A percentile compares a stretch with the other conserved stretches of the same genome.
Conservation (phyloP, 1,284 basidiomycete genomes). For the Singerocomus inundabilis region DNA sequence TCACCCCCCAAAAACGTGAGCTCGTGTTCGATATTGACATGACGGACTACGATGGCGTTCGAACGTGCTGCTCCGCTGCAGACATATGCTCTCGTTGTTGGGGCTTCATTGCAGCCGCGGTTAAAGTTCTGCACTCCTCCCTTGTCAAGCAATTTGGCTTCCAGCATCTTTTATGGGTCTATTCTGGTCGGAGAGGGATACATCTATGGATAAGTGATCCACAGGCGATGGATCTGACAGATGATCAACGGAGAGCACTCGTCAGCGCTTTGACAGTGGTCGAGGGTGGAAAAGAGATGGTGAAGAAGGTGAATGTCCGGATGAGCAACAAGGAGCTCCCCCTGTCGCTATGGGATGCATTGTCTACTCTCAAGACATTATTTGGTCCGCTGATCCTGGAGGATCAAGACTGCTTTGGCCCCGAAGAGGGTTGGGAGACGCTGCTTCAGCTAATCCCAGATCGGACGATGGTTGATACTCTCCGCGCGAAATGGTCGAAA, state of each 20-base stretch:
- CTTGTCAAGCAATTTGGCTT: slow-evolving; percentile 88
- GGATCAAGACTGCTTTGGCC: slow-evolving; percentile 86
- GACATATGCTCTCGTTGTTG: slow-evolving; percentile 94
- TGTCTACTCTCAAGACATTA: slow-evolving; percentile 51
- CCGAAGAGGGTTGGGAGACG: slow-evolving; percentile 70
- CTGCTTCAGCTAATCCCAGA: slow-evolving; percentile 80
- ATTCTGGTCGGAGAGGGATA: slow-evolving; percentile 97
- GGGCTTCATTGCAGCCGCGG: slow-evolving; percentile 92
- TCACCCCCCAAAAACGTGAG: slow-evolving; percentile 83
- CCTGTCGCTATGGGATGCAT: slow-evolving; percentile 56
- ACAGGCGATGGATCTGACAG: slow-evolving; percentile 85
- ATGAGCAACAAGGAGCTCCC: slow-evolving; percentile 49
- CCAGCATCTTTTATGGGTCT: slow-evolving; percentile 89
- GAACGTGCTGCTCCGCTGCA: slow-evolving; percentile 93
- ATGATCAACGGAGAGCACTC: slow-evolving; percentile 86
- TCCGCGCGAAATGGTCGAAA: slow-evolving; percentile 65
- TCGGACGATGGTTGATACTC: slow-evolving; percentile 41
- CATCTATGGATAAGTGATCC: slow-evolving; percentile 97
- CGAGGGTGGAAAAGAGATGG: slow-evolving; percentile 79
- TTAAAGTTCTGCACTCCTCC: slow-evolving; percentile 80
- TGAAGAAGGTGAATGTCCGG: slow-evolving; percentile 83
- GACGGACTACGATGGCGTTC: slow-evolving; percentile 97
- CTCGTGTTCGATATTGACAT: slow-evolving; percentile 99
- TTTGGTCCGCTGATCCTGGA: slow-evolving; percentile 75
- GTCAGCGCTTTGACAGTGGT: slow-evolving; percentile 89